Evolutionary conservation across 176 grass and related monocot genomes (phyloP), one percentile per base, ranked within the genome.

Genomic region (Rhynchospora breviuscula): DNA sequence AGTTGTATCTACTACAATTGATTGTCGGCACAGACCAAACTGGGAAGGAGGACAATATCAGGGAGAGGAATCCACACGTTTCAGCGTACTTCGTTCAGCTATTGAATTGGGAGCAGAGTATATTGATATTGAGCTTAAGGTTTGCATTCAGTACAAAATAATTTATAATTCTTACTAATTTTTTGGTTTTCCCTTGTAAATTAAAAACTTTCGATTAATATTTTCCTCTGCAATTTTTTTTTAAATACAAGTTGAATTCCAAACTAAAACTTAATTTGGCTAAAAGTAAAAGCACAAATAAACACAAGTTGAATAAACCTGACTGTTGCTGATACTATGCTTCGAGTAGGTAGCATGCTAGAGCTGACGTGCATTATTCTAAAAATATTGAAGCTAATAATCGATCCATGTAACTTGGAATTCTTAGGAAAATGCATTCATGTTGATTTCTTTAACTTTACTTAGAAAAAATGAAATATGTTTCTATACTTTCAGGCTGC

Each of bases 91-190:
- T 45, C 26, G 70, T 66, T 90, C 91, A 85, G 96, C 96, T 63
- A 95, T 98, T 89, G 91, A 98, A 83, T 81, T 98, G 89, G 92
- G 96, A 66, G 90, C 89, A 84, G 96, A 98, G 84, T 95, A 98
- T 76, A 93, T 98, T 87, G 96, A 98, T 89, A 89, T 98, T 84
- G 96, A 98, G 81, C 90, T 98, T 86, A 98, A 98, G 96, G 96
- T 98, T 88, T 12, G 90, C 59, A 85, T 84, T 86, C 77, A 53
- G 23, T 85, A 79, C 26, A 29, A 0, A 29, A 29, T 29, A 29
- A 29, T 29, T 29, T 40, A 78, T 85, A 51, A 66, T 5, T 87
- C 72, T 14, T 67, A 22, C 74, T 45, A n/a, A n/a, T n/a, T 40
- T 5, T 2, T 5, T 40, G 35, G 4, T 40, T 40, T 40, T 40